These are phyloP conservation scores for Paradendryphiella salina DNA, from an alignment of 2,329 filamentous ascomycete genomes.

Conservation along the genomic window DNA sequence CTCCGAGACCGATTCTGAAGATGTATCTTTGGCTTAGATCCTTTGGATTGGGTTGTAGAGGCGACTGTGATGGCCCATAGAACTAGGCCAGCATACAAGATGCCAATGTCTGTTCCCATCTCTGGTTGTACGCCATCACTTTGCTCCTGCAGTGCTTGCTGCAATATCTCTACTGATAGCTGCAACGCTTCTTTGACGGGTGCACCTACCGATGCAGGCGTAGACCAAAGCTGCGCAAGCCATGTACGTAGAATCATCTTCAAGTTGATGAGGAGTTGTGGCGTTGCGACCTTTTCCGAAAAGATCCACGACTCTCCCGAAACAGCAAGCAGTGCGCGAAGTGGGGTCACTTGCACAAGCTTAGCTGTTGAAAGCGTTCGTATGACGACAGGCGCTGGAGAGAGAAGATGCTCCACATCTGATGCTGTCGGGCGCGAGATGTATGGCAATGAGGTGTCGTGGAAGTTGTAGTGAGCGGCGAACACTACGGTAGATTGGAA, in stretches of 20 bases:
- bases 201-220: constrained; percentile 9
- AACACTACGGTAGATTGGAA: constrained; percentile 49
- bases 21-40: constrained; percentile 6
- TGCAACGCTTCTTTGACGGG: constrained; percentile 34
- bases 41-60: constrained; percentile 25
- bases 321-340: constrained; percentile 50
- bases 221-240: constrained; percentile 39
- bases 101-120: constrained; percentile 40
- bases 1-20: constrained; percentile 15
- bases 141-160: constrained; percentile 29
- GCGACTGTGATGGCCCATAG: constrained; percentile 43
- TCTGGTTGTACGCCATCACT: constrained; percentile 22
- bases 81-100: constrained; percentile 43
- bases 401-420: constrained; percentile 32
- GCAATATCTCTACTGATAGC: constrained; percentile 32
- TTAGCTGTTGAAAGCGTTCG: constrained; percentile 44
- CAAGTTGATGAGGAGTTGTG: constrained; percentile 37
- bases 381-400: constrained; percentile 27
- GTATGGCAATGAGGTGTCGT: constrained; percentile 21
- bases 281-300: constrained; percentile 47
- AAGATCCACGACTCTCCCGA: constrained; percentile 53
- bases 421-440: constrained; percentile 13
- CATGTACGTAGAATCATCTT: constrained; percentile 44
- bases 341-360: constrained; percentile 45
- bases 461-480: constrained; percentile 38